These are phyloP conservation scores for Melanomma pulvis-pyrius DNA, from an alignment of 495 filamentous ascomycete genomes.

Conservation along the genomic window DNA sequence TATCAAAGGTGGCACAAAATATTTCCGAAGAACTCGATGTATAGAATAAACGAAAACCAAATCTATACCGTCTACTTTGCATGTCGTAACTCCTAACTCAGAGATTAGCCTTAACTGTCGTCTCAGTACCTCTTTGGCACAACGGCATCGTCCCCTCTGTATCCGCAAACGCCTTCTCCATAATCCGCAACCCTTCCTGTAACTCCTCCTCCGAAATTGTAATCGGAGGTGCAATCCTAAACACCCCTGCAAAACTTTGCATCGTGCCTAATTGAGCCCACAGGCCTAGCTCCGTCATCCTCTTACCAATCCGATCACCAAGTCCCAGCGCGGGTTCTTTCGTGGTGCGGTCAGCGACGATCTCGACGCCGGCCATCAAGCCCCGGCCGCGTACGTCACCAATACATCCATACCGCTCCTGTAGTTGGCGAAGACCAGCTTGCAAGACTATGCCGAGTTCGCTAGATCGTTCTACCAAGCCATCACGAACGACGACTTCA, in stretches of 20 bases:
- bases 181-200: slow-evolving; percentile 50
- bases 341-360: slow-evolving; percentile 52
- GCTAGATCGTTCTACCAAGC: slow-evolving; percentile 47
- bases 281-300: slow-evolving; percentile 53
- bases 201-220: slow-evolving; percentile 57
- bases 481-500: slow-evolving; percentile 57
- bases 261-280: slow-evolving; percentile 58
- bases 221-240: slow-evolving; percentile 61
- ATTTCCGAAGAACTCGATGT: too few relatives aligned
- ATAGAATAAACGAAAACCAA: too few relatives aligned
- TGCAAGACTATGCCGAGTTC: slow-evolving; percentile 50
- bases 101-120: background rate
- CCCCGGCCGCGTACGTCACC: slow-evolving; percentile 60
- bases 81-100: too few relatives aligned
- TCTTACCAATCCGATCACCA: slow-evolving; percentile 50
- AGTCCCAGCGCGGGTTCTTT: slow-evolving; percentile 51
- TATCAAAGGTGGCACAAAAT: too few relatives aligned
- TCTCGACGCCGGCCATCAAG: slow-evolving; percentile 58
- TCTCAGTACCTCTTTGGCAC: background rate
- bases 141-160: slow-evolving; percentile 36
- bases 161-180: slow-evolving; percentile 52
- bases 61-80: too few relatives aligned
- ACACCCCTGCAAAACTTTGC: slow-evolving; percentile 56
- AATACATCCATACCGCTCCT: slow-evolving; percentile 56
- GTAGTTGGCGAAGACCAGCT: slow-evolving; percentile 48